Evolutionary conservation across 2,329 filamentous ascomycete species (phyloP), one percentile per base, ranked within the genome.

Genomic region (Fusarium nelsonii): DNA sequence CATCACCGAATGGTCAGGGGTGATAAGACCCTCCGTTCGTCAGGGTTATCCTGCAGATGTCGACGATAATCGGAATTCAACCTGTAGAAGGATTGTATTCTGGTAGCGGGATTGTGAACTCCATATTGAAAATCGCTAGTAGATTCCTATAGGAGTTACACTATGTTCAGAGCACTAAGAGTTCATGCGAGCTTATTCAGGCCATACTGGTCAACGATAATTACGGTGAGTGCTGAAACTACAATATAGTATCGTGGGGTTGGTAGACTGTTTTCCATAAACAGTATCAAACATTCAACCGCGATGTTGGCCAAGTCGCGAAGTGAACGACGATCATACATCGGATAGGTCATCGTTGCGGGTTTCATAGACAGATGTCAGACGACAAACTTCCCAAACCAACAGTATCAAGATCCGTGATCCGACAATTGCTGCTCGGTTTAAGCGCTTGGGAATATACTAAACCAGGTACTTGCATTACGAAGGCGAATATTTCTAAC

Each of bases 1-100:
- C 37, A 30, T 26, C 37, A n/a, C 23, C 39, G 26, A 39, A 37
- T 48, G 40, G 40, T 55, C 55, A 65, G 63, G 63, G 49, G 54
- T 50, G 41, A 34, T 15, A 45, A 41, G 39, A 60, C 45, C 37
- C 43, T 39, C 39, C 28, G 26, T 30, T 52, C 58, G 32, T 20
- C 32, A 23, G 36, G 39, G 37, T 58, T 36, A 36, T 30, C 10
- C 30, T 30, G 23, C 18, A 50, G 15, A 46, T 26, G 10, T 44
- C 58, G 15, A 37, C 23, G 23, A 36, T 63, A 16, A 33, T 28
- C n/a, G 12, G 14, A 50, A 20, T 30, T 51, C 26, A 40, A n/a
- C 34, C 34, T 51, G 48, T 16, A 51, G 9, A 34, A 26, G 16
- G 9, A 18, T 28, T 23, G 15, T 8, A 37, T 39, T 18, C 23